Conservation (phyloP, 345 rosid species). For the Salix suchowensis region DNA sequence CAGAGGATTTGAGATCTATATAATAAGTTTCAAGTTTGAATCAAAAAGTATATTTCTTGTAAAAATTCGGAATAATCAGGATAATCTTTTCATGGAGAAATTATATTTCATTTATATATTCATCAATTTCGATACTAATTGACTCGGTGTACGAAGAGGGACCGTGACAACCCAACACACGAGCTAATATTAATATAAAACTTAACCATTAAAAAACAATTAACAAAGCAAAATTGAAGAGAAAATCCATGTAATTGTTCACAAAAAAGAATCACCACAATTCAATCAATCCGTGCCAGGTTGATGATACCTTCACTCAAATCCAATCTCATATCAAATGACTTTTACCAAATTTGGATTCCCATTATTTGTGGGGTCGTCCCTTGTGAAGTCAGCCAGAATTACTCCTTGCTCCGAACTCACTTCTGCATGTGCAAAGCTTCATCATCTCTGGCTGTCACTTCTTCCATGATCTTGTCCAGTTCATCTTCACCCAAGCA, state of each 20-base stretch:
- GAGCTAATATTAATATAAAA: not conserved
- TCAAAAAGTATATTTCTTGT: rapidly evolving
- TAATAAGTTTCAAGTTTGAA: no score
- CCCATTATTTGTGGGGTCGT: slow-evolving; percentile 8
- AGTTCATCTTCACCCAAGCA: slow-evolving; percentile 6
- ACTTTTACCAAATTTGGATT: not conserved
- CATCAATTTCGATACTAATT: no score
- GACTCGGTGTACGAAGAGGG: not conserved
- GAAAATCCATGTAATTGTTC: not conserved
- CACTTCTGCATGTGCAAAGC: slow-evolving; percentile 25
- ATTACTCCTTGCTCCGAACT: not conserved
- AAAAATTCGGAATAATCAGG: no score
- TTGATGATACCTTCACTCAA: not conserved
- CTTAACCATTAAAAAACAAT: not conserved
- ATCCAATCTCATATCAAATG: not conserved
- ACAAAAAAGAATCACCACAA: not conserved
- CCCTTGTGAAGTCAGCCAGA: not conserved
- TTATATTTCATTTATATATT: no score
- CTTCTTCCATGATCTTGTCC: slow-evolving; percentile 4
- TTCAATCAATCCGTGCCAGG: not conserved
- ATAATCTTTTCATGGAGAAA: no score
- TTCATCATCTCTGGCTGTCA: slow-evolving; percentile 33
- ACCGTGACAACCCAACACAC: not conserved
- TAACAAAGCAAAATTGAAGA: not conserved
- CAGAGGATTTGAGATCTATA: no score